A percentile compares a stretch with the other conserved stretches of the same genome.
phyloP scores from a whole-genome alignment of 441 rosid species.

The Populus tomentosa region DNA sequence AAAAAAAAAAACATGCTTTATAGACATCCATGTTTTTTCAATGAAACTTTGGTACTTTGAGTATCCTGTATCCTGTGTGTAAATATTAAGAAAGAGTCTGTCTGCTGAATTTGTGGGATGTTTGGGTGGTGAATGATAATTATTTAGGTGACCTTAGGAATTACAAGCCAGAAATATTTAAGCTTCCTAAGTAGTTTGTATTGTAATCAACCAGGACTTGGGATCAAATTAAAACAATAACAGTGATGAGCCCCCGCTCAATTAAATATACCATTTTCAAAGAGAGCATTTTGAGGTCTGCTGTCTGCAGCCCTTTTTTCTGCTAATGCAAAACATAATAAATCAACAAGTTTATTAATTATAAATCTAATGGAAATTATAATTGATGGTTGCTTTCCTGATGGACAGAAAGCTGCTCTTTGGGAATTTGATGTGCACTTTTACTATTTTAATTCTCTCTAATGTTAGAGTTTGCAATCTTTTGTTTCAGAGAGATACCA shows the following conservation, averaged over 20 bases:
- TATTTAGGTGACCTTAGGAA: neutral
- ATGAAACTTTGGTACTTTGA: slow-evolving; percentile 1
- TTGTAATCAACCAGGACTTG: neutral
- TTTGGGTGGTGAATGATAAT: neutral
- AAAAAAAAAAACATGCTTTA: neutral
- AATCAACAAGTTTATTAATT: neutral
- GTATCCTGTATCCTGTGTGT: neutral
- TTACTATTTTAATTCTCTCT: neutral
- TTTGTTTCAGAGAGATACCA: neutral
- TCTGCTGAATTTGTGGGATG: neutral
- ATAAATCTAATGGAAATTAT: neutral
- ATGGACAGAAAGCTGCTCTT: neutral
- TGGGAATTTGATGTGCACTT: neutral
- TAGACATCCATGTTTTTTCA: neutral
- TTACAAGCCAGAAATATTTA: neutral
- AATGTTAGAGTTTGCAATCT: neutral
- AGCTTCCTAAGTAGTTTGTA: neutral
- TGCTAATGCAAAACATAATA: neutral
- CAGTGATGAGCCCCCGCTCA: neutral
- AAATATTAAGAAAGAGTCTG: neutral
- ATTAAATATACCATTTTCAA: neutral
- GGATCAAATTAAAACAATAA: neutral
- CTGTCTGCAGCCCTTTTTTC: neutral
- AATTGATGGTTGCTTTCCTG: slow-evolving; percentile 2
- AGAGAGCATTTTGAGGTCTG: neutral